These are phyloP conservation scores for Teunomyces kruisii DNA, from an alignment of 805 yeast species.

Conservation along the genomic window DNA sequence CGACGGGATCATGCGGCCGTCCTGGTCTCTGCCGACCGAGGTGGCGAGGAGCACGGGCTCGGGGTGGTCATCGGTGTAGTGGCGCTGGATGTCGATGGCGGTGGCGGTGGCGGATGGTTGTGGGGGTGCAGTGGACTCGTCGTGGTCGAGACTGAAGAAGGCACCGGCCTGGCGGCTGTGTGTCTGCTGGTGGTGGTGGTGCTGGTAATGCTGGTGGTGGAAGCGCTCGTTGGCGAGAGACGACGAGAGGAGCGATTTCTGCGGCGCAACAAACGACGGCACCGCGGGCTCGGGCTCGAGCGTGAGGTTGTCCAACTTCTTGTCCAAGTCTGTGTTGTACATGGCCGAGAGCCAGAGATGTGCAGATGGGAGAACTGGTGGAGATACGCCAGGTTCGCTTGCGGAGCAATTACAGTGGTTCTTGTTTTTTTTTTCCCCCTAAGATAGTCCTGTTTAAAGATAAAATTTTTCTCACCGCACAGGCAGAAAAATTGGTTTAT, in stretches of 20 bases:
- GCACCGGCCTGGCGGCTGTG: slow-evolving; percentile 6
- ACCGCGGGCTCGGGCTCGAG: not conserved
- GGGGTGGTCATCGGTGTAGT: slow-evolving; percentile 36
- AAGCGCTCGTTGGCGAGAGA: slow-evolving; percentile 25
- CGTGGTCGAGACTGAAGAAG: slow-evolving; percentile 14
- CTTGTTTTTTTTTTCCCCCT: not conserved
- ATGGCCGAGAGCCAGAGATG: slow-evolving; percentile 1
- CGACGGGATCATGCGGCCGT: slow-evolving; percentile 42
- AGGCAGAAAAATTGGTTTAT: not conserved
- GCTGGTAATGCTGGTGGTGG: slow-evolving; percentile 1
- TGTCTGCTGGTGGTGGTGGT: not conserved
- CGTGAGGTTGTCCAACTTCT: slow-evolving; percentile 7
- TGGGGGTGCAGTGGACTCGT: not conserved
- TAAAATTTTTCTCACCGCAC: not conserved
- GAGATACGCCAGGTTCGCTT: too few relatives aligned
- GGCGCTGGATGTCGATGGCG: slow-evolving; percentile 3
- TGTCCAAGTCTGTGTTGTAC: slow-evolving; percentile 10
- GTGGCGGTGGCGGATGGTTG: too few relatives aligned
- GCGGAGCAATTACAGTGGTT: not conserved
- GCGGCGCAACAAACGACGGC: not conserved
- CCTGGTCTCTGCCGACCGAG: slow-evolving; percentile 41
- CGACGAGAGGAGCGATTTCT: slow-evolving; percentile 24
- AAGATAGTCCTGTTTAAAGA: not conserved
- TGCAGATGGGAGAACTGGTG: too few relatives aligned
- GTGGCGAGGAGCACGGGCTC: slow-evolving; percentile 45